Evolutionary conservation across 495 filamentous ascomycete species (phyloP).

Genomic region (Acidomyces sp.): DNA sequence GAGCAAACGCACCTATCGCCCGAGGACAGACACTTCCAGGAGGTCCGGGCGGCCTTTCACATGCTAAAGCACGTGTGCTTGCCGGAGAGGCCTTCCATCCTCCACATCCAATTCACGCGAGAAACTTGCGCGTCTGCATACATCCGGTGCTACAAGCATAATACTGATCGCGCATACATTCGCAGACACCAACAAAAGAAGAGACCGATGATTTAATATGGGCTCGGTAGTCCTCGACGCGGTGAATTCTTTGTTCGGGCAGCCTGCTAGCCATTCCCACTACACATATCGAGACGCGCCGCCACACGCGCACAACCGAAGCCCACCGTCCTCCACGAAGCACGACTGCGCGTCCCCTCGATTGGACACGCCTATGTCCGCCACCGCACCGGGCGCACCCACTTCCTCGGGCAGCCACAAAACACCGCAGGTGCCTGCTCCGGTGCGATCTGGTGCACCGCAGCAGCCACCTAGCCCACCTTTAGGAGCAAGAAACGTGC

Average conservation of each 20-base stretch:
- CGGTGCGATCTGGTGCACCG: conserved; percentile 1
- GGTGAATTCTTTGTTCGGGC: conserved; percentile 33
- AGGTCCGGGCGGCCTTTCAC: too few species aligned
- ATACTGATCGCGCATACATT: neutral
- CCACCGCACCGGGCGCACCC: conserved; percentile 13
- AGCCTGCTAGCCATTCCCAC: conserved; percentile 9
- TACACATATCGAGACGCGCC: conserved; percentile 16
- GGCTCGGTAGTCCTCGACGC: conserved; percentile 37
- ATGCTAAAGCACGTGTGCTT: too few species aligned
- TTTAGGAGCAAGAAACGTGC: conserved; percentile 5
- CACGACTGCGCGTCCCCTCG: conserved; percentile 11
- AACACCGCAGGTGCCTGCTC: conserved; percentile 10
- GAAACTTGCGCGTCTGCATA: neutral
- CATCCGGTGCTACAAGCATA: neutral
- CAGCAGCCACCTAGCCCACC: conserved; percentile 4
- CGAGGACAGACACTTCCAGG: too few species aligned
- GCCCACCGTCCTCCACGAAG: conserved; percentile 6
- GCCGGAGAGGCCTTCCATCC: too few species aligned
- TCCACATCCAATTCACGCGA: too few species aligned
- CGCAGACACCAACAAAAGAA: conserved; percentile 2
- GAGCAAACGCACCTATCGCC: too few species aligned
- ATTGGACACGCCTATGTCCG: conserved; percentile 17
- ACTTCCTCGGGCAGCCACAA: conserved; percentile 13
- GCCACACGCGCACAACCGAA: conserved; percentile 8
- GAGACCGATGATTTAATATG: conserved; percentile 29